Percentiles rank a stretch among this genome's conserved stretches.
Conservation (phyloP, 768 basidiomycete genomes). For the Rhizopogon sp. region DNA sequence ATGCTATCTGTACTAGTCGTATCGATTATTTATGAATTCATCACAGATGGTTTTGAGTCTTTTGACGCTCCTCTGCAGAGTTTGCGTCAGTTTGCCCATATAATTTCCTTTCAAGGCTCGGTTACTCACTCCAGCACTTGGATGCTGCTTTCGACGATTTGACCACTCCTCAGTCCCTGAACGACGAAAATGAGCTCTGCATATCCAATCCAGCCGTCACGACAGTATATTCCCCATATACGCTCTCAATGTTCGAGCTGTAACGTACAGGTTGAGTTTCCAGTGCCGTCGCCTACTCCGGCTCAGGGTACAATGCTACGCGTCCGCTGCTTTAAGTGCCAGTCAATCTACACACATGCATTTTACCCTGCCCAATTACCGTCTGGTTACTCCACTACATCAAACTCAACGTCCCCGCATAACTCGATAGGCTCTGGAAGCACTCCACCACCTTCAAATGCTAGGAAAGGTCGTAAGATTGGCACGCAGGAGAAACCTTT, state of each 20-base stretch:
- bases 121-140: not conserved
- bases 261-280: constrained; percentile 56
- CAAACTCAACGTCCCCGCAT: constrained; percentile 4
- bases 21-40: too few relatives aligned
- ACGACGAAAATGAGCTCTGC: constrained; percentile 39
- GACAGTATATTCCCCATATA: constrained; percentile 64
- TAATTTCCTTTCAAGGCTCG: not conserved
- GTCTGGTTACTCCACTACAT: constrained; percentile 11
- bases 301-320: constrained; percentile 52
- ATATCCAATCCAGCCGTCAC: constrained; percentile 53
- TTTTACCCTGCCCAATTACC: constrained; percentile 65
- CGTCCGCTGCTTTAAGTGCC: constrained; percentile 69
- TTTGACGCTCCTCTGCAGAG: too few relatives aligned
- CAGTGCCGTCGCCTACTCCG: constrained; percentile 56
- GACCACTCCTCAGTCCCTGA: not conserved
- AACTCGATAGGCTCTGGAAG: constrained; percentile 9
- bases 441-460: constrained; percentile 10
- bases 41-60: too few relatives aligned
- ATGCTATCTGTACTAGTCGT: too few relatives aligned
- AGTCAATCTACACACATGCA: constrained; percentile 50
- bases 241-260: constrained; percentile 59
- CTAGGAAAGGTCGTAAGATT: constrained; percentile 66
- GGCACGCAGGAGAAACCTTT: constrained; percentile 85
- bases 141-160: not conserved
- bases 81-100: too few relatives aligned